These are phyloP conservation scores for Stephanodiscus triporus DNA, from an alignment of 108 stramenopile species.

Conservation along the genomic window DNA sequence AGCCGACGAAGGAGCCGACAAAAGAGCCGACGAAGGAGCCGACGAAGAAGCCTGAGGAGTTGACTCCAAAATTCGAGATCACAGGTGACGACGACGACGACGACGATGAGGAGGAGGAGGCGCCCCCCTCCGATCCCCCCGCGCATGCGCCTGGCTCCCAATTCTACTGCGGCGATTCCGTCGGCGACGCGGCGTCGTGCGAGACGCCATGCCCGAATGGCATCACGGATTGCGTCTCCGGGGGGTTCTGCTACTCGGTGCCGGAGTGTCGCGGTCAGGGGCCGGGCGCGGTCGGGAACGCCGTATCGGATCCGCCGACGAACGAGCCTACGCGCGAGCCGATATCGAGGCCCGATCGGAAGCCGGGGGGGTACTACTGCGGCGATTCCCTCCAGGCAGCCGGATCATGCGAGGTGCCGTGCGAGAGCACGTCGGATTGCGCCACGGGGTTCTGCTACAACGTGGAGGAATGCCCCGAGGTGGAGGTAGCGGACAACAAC, in stretches of 20 bases:
- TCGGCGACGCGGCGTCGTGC: constrained; percentile 18
- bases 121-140: not conserved
- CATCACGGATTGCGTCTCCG: constrained; percentile 8
- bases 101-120: not conserved
- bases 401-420: not conserved
- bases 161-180: constrained; percentile 30
- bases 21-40: not conserved
- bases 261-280: constrained; percentile 10
- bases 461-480: not conserved
- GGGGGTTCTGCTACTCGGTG: constrained; percentile 33
- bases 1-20: constrained; percentile 15
- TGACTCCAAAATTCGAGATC: not conserved
- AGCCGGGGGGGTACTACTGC: not conserved
- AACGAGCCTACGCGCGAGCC: not conserved
- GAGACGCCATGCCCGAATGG: constrained; percentile 21
- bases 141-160: not conserved
- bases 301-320: not conserved
- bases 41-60: constrained; percentile 7
- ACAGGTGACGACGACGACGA: constrained; percentile 1
- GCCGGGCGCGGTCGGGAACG: constrained; percentile 1
- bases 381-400: not conserved
- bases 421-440: not conserved
- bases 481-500: too few relatives aligned
- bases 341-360: not conserved
- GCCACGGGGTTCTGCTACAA: not conserved